These are phyloP conservation scores for Arctostaphylos glauca DNA, from an alignment of 148 eudicot species.

Conservation along the genomic window DNA sequence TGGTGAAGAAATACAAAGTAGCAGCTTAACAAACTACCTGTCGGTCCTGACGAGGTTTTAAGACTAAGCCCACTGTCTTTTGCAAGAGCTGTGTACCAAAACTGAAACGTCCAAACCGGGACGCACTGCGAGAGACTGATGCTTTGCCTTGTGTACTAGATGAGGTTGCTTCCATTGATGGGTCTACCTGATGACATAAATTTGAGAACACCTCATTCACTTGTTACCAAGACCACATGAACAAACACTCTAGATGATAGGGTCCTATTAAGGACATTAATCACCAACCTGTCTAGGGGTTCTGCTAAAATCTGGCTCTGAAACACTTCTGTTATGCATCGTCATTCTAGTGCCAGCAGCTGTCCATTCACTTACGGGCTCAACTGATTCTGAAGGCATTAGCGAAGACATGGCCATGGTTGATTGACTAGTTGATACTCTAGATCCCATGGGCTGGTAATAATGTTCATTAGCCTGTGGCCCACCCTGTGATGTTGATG, in stretches of 20 bases:
- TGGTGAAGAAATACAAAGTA: not conserved
- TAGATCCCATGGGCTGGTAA: slow-evolving; percentile 42
- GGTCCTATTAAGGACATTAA: not conserved
- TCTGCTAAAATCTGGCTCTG: slow-evolving; percentile 85
- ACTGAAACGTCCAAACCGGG: slow-evolving; percentile 66
- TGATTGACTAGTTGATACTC: slow-evolving; percentile 78
- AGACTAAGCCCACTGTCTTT: slow-evolving; percentile 76
- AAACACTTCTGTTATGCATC: slow-evolving; percentile 70
- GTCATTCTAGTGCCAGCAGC: slow-evolving; percentile 46
- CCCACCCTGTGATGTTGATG: slow-evolving; percentile 38
- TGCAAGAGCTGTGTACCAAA: slow-evolving; percentile 74
- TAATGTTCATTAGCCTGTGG: slow-evolving; percentile 45
- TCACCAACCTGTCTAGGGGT: slow-evolving; percentile 67
- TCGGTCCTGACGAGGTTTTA: slow-evolving; percentile 57
- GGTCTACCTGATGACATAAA: slow-evolving; percentile 39
- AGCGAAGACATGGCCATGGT: slow-evolving; percentile 90
- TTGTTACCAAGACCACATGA: slow-evolving; percentile 2
- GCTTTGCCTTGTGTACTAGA: slow-evolving; percentile 50
- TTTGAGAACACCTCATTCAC: slow-evolving; percentile 10
- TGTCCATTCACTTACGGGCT: slow-evolving; percentile 67
- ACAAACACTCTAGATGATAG: not conserved
- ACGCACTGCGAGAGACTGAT: slow-evolving; percentile 39
- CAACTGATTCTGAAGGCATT: slow-evolving; percentile 58
- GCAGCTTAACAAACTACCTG: slow-evolving; percentile 46
- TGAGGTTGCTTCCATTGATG: slow-evolving; percentile 53